These are phyloP conservation scores for Arthroderma uncinatum DNA, from an alignment of 2,329 filamentous ascomycete species.

Conservation along the genomic window DNA sequence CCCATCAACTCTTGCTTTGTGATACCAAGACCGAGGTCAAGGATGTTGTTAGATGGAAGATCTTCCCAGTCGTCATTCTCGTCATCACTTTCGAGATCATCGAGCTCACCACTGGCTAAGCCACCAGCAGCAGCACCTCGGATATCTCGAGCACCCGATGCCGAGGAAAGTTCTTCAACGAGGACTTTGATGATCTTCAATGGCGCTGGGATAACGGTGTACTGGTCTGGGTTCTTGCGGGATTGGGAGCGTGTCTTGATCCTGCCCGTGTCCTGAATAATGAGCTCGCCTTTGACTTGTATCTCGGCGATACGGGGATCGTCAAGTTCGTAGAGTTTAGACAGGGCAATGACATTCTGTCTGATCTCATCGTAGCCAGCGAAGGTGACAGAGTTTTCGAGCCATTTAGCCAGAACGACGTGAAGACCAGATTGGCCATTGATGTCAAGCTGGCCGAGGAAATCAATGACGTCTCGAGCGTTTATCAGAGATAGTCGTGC, in stretches of 20 bases:
- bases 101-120: constrained; percentile 47
- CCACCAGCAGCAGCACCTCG: constrained; percentile 50
- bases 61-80: constrained; percentile 87
- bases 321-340: constrained; percentile 79
- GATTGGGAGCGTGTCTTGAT: constrained; percentile 93
- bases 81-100: constrained; percentile 52
- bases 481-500: constrained; percentile 77
- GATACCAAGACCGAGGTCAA: constrained; percentile 62
- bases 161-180: constrained; percentile 78
- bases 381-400: constrained; percentile 94
- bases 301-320: constrained; percentile 69
- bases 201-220: constrained; percentile 72
- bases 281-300: constrained; percentile 81
- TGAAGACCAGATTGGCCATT: constrained; percentile 65
- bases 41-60: constrained; percentile 56
- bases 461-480: constrained; percentile 80
- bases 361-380: constrained; percentile 97
- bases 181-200: constrained; percentile 96
- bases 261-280: constrained; percentile 63
- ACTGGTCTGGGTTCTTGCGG: constrained; percentile 79
- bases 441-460: constrained; percentile 75
- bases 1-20: constrained; percentile 72
- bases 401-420: constrained; percentile 85
- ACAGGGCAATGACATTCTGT: constrained; percentile 89
- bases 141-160: constrained; percentile 48